A percentile compares a stretch with the other conserved stretches of the same genome.
phyloP scores from a whole-genome alignment of 768 basidiomycete genomes.

The Rhizopogon vinicolor region DNA sequence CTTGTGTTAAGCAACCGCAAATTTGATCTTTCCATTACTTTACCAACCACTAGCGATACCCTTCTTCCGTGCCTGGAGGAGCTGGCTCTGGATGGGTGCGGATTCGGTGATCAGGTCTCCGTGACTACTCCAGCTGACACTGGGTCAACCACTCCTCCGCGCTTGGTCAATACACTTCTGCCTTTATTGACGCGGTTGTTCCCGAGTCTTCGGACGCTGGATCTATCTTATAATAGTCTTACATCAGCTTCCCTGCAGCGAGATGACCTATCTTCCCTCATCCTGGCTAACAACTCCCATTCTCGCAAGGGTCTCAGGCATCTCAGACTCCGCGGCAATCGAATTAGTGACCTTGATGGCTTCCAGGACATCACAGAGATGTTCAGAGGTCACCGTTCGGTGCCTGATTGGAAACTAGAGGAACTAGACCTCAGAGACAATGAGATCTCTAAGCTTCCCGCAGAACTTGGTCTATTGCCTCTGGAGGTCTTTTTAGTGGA shows the following conservation, averaged over 20 bases:
- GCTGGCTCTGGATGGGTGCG: slow-evolving; percentile 69
- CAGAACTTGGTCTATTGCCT: slow-evolving; percentile 70
- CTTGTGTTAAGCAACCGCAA: slow-evolving; percentile 63
- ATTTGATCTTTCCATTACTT: slow-evolving; percentile 56
- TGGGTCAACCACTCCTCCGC: slow-evolving; percentile 32
- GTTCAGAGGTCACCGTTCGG: slow-evolving; percentile 61
- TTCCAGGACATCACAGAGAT: slow-evolving; percentile 55
- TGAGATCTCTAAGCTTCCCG: slow-evolving; percentile 63
- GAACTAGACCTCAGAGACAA: slow-evolving; percentile 83
- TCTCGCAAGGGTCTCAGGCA: slow-evolving; percentile 38
- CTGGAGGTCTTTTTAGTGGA: slow-evolving; percentile 82
- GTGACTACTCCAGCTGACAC: slow-evolving; percentile 34
- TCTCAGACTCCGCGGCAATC: slow-evolving; percentile 67
- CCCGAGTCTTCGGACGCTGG: slow-evolving; percentile 62
- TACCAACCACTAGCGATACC: slow-evolving; percentile 39
- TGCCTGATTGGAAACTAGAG: slow-evolving; percentile 71
- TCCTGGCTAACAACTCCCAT: slow-evolving; percentile 34
- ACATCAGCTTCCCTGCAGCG: slow-evolving; percentile 48
- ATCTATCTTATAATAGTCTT: slow-evolving; percentile 72
- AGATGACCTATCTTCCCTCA: slow-evolving; percentile 43
- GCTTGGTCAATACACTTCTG: slow-evolving; percentile 51
- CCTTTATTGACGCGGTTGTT: slow-evolving; percentile 61
- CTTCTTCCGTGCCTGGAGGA: slow-evolving; percentile 70
- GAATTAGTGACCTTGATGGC: slow-evolving; percentile 55
- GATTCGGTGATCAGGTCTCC: slow-evolving; percentile 54